Evolutionary conservation across 306 rosid species (phyloP), one percentile per base, ranked within the genome.

Genomic region (Citrullus mucosospermus): DNA sequence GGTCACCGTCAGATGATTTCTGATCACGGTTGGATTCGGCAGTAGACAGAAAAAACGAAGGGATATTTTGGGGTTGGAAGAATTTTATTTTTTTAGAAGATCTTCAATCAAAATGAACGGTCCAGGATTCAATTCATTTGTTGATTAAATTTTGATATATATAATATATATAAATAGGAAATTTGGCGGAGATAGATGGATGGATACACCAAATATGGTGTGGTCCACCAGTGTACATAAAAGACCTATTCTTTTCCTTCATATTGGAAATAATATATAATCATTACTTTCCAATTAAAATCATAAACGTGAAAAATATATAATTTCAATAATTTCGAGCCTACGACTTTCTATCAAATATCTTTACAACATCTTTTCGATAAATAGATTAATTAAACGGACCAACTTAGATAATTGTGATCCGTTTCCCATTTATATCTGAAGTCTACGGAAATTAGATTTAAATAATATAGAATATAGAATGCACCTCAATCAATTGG

Each of bases 1-100:
- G 96, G 58, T 65, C 17, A 48, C 70, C 25, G 89, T 89, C 28
- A 82, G 95, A 84, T 78, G 85, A 81, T 60, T 60, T 63, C 9
- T 2, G 0, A 17, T 7, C 59, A 30, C 61, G n/a, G 53, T 30
- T n/a, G 3, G 39, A 63, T 62, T 78, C n/a, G n/a, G 80, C 18
- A 28, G 25, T 3, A 46, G 6, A 78, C 39, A 36, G 12, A 39
- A 39, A n/a, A 4, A 71, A 22, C 10, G 8, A 32, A 59, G 53
- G 53, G 74, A 68, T 68, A 68, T 68, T 41, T 68, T 68, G 30
- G 62, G 74, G 54, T 70, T 78, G 16, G 16, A 15, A 54, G 32
- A 57, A 68, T 38, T 36, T 12, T 71, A 56, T 77, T 43, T 43
- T 44, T 69, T 44, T 6, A 18, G 38, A 72, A 53, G 77, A 48